Evolutionary conservation across 768 basidiomycete species (phyloP), one percentile per base, ranked within the genome.

Genomic region (Amanita molliuscula): DNA sequence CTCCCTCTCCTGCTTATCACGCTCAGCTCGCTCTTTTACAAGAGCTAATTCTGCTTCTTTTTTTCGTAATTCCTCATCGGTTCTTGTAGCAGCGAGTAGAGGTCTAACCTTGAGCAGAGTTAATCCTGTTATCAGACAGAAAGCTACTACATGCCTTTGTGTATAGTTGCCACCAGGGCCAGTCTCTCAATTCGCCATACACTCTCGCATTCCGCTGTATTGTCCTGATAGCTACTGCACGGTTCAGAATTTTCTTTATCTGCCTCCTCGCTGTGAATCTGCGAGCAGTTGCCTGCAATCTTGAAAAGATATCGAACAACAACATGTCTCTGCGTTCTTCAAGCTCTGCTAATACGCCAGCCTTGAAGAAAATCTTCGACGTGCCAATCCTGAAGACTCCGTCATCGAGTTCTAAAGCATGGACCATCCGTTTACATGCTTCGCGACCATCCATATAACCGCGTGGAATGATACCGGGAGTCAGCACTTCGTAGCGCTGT

Each of bases 91-190:
- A 18, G 90, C 90, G 26, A 99, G 76, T 11, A 98, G 65, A 0
- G 96, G 96, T 29, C 94, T 87, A 16, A 99, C 83, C 86, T 88
- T 50, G 8, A n/a, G 41, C 18, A 50, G 35, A 4, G 46, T 58
- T 49, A 51, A 4, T 49, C 44, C 20, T 41, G 4, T 9, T 15
- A 37, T 35, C 7, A 47, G 29, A 37, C 16, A 20, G 21, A 2
- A 29, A 11, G 11, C 48, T n/a, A 29, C 20, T 33, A 49, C 65
- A 40, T 53, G 81, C 91, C 73, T 95, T 95, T 2, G 92, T 92
- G 62, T 94, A 99, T 7, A 98, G 74, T 54, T 93, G 88, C 96
- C 96, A 99, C 96, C 96, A 98, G 1, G 95, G 93, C 96, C 96
- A 98, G 47, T 95, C 90, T 41, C 81, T 76, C 25, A 99, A 73